Conservation (phyloP, 2,329 filamentous ascomycete genomes). For the Alternaria metachromatica region DNA sequence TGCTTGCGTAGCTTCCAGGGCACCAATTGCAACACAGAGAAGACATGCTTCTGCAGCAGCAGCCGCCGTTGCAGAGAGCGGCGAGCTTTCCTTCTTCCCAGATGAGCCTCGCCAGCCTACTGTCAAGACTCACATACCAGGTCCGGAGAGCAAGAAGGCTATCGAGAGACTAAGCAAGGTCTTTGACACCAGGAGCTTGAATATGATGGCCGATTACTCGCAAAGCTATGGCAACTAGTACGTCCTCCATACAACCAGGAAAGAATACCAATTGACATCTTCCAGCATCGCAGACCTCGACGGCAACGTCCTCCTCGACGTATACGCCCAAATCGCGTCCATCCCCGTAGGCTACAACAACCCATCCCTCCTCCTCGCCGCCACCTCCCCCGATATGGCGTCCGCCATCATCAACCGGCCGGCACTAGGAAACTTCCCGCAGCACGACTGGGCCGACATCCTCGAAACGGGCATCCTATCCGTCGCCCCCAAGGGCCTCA, state of each 20-base stretch:
- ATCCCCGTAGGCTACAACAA: conserved; percentile 96
- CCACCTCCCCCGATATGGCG: conserved; percentile 78
- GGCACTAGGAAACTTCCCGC: conserved; percentile 89
- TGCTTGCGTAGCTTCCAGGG: conserved; percentile 20
- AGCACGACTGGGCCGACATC: conserved; percentile 80
- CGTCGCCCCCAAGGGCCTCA: conserved; percentile 80
- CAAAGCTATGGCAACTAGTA: conserved; percentile 73
- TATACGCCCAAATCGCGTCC: conserved; percentile 90
- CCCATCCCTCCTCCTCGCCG: conserved; percentile 72
- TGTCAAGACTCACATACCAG: conserved; percentile 70
- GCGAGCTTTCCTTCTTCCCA: conserved; percentile 61
- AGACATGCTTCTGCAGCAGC: conserved; percentile 44
- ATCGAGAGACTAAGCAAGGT: conserved; percentile 76
- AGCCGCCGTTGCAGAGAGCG: conserved; percentile 39
- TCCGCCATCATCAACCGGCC: conserved; percentile 85
- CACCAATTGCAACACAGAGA: conserved; percentile 31
- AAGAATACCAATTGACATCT: conserved; percentile 5
- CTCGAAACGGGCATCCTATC: conserved; percentile 81
- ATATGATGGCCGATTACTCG: conserved; percentile 58
- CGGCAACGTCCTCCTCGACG: conserved; percentile 75
- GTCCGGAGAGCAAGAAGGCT: conserved; percentile 73
- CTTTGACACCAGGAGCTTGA: conserved; percentile 85
- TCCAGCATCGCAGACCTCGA: conserved; percentile 69
- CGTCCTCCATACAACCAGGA: not conserved
- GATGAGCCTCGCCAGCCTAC: conserved; percentile 65